Evolutionary conservation across 2,329 filamentous ascomycete species (phyloP), one percentile per base, ranked within the genome.

Genomic region (Pseudogymnoascus sp.): DNA sequence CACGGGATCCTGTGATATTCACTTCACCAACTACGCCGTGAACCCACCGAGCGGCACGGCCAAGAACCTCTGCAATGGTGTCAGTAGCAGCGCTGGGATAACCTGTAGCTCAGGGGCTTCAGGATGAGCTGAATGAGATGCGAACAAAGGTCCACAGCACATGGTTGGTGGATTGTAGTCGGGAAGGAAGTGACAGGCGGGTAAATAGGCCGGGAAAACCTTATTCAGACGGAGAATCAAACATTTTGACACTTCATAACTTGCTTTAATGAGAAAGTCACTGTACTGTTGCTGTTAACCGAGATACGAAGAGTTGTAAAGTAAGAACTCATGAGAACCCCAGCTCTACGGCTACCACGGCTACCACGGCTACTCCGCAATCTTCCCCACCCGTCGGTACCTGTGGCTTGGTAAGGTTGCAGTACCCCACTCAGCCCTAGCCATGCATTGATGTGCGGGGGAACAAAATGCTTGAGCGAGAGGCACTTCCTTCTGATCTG

Each of bases 1-100:
- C 2, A 67, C 68, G 14, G 76, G 76, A 1, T 76, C 72, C 2
- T 79, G 77, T 63, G 74, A 71, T 60, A 68, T 78, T 18, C 67
- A 68, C 9, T 67, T 79, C 21, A 67, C 49, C 4, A 66, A 64
- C 2, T 77, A 73, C 68, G 70, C 64, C 2, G 76, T 78, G 6
- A 71, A 69, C 18, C 68, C 75, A 4, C 69, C 72, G 3, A 71
- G 68, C 43, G 76, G 71, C 64, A 70, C 70, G 65, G 75, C 68
- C 40, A 65, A 70, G 18, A 68, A 75, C 7, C 66, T 74, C 25
- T 77, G 74, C 64, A 71, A 71, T 0, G 74, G 76, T 66, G 74
- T 73, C 11, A 71, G 71, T 18, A 68, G 68, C 14, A 66, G 60
- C 31, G 61, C 72, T 34, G 75, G 75, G 0, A 67, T 75, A 3